Evolutionary conservation across 192 early-diverging fungal genomes (phyloP).

Genomic region (Entrophospora sp.): DNA sequence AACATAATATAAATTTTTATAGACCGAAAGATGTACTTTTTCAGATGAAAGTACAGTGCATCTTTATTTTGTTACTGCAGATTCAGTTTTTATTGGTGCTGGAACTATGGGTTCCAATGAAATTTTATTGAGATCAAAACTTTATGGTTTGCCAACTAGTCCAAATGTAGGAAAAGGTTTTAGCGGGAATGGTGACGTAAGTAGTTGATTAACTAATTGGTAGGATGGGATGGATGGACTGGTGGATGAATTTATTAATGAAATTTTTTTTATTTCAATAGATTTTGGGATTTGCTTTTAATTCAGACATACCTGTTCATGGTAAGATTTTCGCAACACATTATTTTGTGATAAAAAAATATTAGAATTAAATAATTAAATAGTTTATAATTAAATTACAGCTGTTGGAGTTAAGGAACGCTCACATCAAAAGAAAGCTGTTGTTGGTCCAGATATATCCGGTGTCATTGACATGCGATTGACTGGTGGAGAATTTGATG

Average conservation of each 20-base stretch:
- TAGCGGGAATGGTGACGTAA: slow-evolving; percentile 41
- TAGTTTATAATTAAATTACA: background rate
- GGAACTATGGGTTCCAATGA: slow-evolving; percentile 35
- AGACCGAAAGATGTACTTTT: slow-evolving; percentile 4
- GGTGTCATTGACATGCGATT: slow-evolving; percentile 35
- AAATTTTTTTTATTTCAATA: background rate
- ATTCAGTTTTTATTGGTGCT: slow-evolving; percentile 34
- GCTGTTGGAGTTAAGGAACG: slow-evolving; percentile 24
- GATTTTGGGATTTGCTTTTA: slow-evolving; percentile 17
- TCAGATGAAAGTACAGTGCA: background rate
- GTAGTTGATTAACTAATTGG: slow-evolving; percentile 16
- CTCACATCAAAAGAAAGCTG: slow-evolving; percentile 8
- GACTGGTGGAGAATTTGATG: slow-evolving; percentile 30
- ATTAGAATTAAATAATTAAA: too few relatives aligned
- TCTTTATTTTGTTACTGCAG: slow-evolving; percentile 35
- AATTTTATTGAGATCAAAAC: slow-evolving; percentile 31
- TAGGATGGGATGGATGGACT: slow-evolving; percentile 40
- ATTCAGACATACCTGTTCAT: background rate
- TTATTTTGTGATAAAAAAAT: too few relatives aligned
- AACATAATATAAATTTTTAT: background rate
- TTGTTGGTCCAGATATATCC: slow-evolving; percentile 35
- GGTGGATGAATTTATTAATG: slow-evolving; percentile 7
- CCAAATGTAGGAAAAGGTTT: slow-evolving; percentile 32
- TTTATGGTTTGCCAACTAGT: slow-evolving; percentile 28
- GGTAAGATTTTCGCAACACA: too few relatives aligned